phyloP scores from a whole-genome alignment of 2,329 filamentous ascomycete species.

The Exophiala sp. region DNA sequence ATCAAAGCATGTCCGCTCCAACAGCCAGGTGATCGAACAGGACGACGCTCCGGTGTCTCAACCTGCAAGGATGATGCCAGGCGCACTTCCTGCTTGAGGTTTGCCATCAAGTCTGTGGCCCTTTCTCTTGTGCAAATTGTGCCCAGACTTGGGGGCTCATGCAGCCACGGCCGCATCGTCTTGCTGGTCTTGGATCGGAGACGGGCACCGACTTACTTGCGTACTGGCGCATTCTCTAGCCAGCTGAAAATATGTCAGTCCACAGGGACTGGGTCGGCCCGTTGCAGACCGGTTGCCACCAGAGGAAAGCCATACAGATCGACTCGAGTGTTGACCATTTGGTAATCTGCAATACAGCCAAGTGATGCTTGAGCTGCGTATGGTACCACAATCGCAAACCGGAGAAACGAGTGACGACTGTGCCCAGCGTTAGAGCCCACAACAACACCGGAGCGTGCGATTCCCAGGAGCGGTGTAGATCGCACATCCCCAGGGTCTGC shows the following conservation, averaged over 20 bases:
- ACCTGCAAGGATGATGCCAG: slow-evolving; percentile 16
- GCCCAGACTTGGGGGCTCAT: too few relatives aligned
- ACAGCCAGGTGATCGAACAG: slow-evolving; percentile 23
- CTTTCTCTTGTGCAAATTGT: not conserved
- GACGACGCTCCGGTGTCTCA: slow-evolving; percentile 20
- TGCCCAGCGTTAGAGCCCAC: slow-evolving; percentile 18
- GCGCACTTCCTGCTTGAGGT: slow-evolving; percentile 18
- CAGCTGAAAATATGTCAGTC: slow-evolving; percentile 12
- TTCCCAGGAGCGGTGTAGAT: slow-evolving; percentile 9
- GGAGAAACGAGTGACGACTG: slow-evolving; percentile 15
- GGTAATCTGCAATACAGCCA: slow-evolving; percentile 9
- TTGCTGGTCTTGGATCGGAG: too few relatives aligned
- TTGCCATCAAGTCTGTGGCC: not conserved
- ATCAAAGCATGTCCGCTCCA: slow-evolving; percentile 13
- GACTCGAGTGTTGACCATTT: slow-evolving; percentile 15
- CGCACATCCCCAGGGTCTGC: slow-evolving; percentile 13
- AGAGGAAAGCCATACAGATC: slow-evolving; percentile 16
- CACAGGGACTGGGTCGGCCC: slow-evolving; percentile 12
- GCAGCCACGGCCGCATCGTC: too few relatives aligned
- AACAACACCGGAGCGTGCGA: slow-evolving; percentile 17
- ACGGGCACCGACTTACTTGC: too few relatives aligned
- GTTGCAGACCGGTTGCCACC: slow-evolving; percentile 23
- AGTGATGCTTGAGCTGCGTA: slow-evolving; percentile 10
- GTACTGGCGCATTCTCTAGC: not conserved
- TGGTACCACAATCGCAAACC: slow-evolving; percentile 15